phyloP scores from a whole-genome alignment of 2,329 filamentous ascomycete species.

The Pseudocercospora eumusae region DNA sequence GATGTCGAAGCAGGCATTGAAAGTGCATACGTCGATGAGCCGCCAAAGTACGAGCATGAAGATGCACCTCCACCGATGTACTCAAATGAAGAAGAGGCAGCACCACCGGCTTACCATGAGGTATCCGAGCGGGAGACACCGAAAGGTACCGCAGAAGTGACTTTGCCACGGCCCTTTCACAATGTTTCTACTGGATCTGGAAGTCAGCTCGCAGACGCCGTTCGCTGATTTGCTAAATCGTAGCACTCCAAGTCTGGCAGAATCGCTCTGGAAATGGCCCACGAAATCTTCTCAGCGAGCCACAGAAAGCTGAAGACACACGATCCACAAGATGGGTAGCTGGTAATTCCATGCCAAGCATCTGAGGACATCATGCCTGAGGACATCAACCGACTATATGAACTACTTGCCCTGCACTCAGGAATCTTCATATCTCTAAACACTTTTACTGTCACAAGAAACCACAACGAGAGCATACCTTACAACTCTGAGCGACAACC shows the following conservation, averaged over 20 bases:
- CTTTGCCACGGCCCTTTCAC: neutral
- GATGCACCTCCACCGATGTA: neutral
- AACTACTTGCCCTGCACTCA: neutral
- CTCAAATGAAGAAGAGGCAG: neutral
- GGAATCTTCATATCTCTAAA: neutral
- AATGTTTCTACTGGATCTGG: neutral
- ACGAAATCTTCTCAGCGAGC: neutral
- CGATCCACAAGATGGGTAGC: neutral
- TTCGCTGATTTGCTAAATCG: neutral
- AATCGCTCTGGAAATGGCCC: neutral
- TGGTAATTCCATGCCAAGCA: neutral
- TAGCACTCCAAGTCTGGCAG: neutral
- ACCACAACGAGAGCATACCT: neutral
- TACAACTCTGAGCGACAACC: neutral
- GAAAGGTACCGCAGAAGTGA: neutral
- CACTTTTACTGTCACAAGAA: neutral
- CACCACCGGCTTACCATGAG: conserved; percentile 6
- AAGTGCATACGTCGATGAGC: conserved; percentile 1
- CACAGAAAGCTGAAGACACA: neutral
- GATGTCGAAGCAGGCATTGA: neutral
- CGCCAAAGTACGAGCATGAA: neutral
- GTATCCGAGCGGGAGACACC: neutral
- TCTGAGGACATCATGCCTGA: neutral
- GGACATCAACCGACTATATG: neutral
- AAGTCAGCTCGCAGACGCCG: neutral